phyloP scores from a whole-genome alignment of 2,329 filamentous ascomycete genomes.

The Alternaria rosae region DNA sequence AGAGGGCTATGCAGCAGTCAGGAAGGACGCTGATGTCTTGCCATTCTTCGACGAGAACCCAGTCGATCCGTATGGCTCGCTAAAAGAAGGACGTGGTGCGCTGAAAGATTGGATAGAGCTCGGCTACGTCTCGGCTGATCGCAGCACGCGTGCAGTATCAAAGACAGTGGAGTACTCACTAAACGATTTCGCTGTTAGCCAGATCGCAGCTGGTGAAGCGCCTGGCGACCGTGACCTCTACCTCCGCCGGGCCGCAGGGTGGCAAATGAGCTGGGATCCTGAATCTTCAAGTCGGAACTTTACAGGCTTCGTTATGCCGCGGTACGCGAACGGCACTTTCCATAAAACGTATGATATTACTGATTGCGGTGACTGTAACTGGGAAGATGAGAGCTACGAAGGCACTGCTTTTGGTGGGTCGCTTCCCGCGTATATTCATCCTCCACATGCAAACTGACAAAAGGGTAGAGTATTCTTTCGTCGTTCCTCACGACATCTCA shows the following conservation, averaged over 20 bases:
- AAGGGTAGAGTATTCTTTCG: slow-evolving; percentile 52
- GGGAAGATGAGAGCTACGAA: slow-evolving; percentile 53
- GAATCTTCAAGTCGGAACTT: slow-evolving; percentile 49
- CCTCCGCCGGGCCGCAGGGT: slow-evolving; percentile 50
- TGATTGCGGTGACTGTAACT: slow-evolving; percentile 53
- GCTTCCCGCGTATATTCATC: background rate
- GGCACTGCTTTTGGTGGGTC: slow-evolving; percentile 49
- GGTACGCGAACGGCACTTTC: slow-evolving; percentile 47
- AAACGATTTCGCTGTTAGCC: slow-evolving; percentile 54
- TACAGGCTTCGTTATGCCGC: slow-evolving; percentile 47
- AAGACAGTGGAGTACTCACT: slow-evolving; percentile 54
- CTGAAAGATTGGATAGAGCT: slow-evolving; percentile 55
- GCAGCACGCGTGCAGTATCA: slow-evolving; percentile 49
- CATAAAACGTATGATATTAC: slow-evolving; percentile 52
- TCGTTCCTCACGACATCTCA: slow-evolving; percentile 53
- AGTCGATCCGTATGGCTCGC: slow-evolving; percentile 44
- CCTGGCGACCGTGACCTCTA: slow-evolving; percentile 52
- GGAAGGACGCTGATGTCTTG: slow-evolving; percentile 72
- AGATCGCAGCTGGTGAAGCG: slow-evolving; percentile 51
- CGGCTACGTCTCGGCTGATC: slow-evolving; percentile 51
- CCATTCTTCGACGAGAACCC: slow-evolving; percentile 48
- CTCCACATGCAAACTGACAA: background rate
- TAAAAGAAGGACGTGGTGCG: slow-evolving; percentile 54
- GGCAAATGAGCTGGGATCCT: slow-evolving; percentile 53
- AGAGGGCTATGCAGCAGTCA: slow-evolving; percentile 73